Evolutionary conservation across 73 alveolate species (phyloP).

Genomic region (Paramecium bursaria): DNA sequence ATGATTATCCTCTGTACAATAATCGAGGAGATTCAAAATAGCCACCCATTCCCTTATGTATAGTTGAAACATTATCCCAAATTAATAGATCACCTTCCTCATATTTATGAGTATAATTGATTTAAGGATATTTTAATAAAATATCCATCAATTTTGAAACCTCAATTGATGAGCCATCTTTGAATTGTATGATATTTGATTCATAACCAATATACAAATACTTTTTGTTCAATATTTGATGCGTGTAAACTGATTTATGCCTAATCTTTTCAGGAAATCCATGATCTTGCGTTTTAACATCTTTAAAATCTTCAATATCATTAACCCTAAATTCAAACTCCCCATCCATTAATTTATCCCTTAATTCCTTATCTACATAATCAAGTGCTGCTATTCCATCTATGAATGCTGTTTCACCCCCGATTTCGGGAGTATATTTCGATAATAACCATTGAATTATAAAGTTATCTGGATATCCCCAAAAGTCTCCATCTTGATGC

Average conservation of each 20-base stretch:
- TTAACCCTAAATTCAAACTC: background rate
- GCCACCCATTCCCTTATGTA: slow-evolving; percentile 57
- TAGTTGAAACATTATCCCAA: slow-evolving; percentile 62
- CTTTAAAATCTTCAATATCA: slow-evolving; percentile 12
- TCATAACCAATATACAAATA: too few species aligned
- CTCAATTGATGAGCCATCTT: background rate
- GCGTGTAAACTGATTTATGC: too few species aligned
- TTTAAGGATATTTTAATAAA: background rate
- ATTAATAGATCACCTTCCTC: slow-evolving; percentile 62
- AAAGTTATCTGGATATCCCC: slow-evolving; percentile 6
- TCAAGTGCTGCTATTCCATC: background rate
- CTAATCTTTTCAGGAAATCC: slow-evolving; percentile 15
- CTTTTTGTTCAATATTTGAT: too few species aligned
- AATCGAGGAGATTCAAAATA: slow-evolving; percentile 20
- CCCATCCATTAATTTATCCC: background rate
- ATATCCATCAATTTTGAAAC: background rate
- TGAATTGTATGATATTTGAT: background rate
- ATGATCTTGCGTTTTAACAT: slow-evolving; percentile 14
- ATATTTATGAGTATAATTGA: slow-evolving; percentile 24
- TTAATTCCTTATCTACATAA: background rate
- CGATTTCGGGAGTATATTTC: slow-evolving; percentile 37
- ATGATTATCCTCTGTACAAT: slow-evolving; percentile 42
- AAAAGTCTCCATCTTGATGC: slow-evolving; percentile 64
- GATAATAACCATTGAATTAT: slow-evolving; percentile 5
- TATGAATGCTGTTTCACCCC: slow-evolving; percentile 44